Evolutionary conservation across 1,284 basidiomycete genomes (phyloP), one percentile per base, ranked within the genome.

Genomic region (Microbotryum scabiosae): DNA sequence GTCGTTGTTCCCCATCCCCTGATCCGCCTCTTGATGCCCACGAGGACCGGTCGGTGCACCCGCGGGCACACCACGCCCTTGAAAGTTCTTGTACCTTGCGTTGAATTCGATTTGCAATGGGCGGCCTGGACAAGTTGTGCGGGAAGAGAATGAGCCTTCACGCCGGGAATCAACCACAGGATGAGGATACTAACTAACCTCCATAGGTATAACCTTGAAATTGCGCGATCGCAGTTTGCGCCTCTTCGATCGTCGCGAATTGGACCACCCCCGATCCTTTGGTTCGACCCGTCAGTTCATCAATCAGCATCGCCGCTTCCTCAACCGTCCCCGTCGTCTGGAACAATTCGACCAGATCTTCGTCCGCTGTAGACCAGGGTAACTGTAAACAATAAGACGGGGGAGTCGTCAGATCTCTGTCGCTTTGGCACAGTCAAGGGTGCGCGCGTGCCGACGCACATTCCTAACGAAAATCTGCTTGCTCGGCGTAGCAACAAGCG

Each of bases 291-390:
- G 57, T 56, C 14, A 12, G 12, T 1, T 41, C 36, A 9, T 97
- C 93, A 70, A 87, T 90, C 54, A 97, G 75, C 68, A 97, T 92
- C 75, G 97, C 94, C 12, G 94, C 94, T 51, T 91, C 79, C 70
- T 91, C 87, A 41, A 98, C 94, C 67, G 86, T 86, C 12, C 94
- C 94, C 1, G 92, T 96, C 36, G 94, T 98, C 79, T 97, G 93
- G 72, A 98, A 98, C 36, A 98, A 78, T 77, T 98, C 94, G 26
- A 97, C 93, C 32, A 98, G 79, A 74, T 98, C 94, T 73, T 97
- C 93, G 75, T 97, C 96, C n/a, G 92, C 90, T 43, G 94, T 98
- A 20, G 92, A 97, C 91, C 92, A 97, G 0, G 94, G 94, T 21
- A 98, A 78, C 91, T 97, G 70, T 18, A 49, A 55, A 7, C 16